These are phyloP conservation scores for Prunus mongolica DNA, from an alignment of 306 rosid genomes.

Conservation along the genomic window DNA sequence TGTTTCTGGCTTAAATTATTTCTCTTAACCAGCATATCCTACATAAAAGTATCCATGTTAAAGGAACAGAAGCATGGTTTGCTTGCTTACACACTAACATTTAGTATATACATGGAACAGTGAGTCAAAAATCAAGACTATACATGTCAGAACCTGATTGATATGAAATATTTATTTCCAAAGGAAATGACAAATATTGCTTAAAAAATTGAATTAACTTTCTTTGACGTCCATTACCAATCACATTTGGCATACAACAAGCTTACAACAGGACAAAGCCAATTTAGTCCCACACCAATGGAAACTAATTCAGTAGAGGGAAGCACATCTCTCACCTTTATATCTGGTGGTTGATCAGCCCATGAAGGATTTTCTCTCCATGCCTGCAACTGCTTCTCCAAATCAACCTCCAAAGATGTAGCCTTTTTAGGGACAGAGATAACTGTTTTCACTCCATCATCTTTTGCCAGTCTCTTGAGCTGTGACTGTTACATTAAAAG, in stretches of 20 bases:
- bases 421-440: slow-evolving; percentile 34
- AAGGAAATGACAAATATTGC: neutral
- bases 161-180: neutral
- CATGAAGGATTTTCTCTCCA: slow-evolving; percentile 91
- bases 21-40: neutral
- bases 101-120: no score
- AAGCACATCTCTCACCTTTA: slow-evolving; percentile 54
- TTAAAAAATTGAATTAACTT: neutral
- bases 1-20: neutral
- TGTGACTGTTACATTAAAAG: slow-evolving; percentile 43
- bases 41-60: neutral
- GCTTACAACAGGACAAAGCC: neutral
- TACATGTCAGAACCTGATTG: neutral
- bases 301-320: neutral
- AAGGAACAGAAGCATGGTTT: neutral
- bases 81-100: no score
- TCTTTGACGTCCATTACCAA: neutral
- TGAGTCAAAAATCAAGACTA: neutral
- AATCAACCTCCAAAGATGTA: slow-evolving; percentile 56
- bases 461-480: slow-evolving; percentile 56
- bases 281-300: neutral
- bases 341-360: slow-evolving; percentile 60
- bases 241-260: slow-evolving; percentile 10
- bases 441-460: slow-evolving; percentile 29
- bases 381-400: slow-evolving; percentile 73